These are phyloP conservation scores for Speleostelium caveatum DNA, from an alignment of 78 protist genomes.

Conservation along the genomic window DNA sequence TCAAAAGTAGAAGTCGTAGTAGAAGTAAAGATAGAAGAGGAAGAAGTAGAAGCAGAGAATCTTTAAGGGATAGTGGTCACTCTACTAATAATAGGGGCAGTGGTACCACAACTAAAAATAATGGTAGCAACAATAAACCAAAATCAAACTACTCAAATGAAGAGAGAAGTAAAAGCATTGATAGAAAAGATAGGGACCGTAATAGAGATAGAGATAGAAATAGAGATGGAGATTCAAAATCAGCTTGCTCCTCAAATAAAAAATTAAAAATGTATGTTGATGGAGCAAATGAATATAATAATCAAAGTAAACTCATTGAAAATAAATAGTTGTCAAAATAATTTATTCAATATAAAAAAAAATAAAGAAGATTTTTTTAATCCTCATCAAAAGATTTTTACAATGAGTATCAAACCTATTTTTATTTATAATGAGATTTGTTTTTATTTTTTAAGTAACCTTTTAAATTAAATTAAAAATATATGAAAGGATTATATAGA, in stretches of 20 bases:
- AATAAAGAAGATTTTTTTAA: neutral
- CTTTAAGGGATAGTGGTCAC: neutral
- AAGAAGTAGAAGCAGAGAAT: neutral
- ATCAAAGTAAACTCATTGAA: neutral
- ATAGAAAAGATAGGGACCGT: neutral
- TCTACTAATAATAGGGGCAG: neutral
- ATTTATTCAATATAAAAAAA: no score
- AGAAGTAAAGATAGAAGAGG: neutral
- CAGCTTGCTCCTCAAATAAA: no score
- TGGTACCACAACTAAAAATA: neutral
- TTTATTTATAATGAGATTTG: no score
- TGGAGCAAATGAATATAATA: neutral
- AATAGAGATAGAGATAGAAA: neutral
- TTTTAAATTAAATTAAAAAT: no score
- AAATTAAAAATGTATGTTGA: neutral
- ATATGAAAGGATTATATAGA: no score
- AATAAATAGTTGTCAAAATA: no score
- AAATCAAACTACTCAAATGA: neutral
- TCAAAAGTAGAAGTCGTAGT: neutral
- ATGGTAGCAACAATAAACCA: neutral
- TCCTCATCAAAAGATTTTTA: no score
- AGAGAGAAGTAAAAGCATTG: neutral
- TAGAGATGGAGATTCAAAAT: no score
- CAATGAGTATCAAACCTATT: no score
- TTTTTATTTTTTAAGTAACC: no score